Evolutionary conservation across 1,284 basidiomycete genomes (phyloP).

Genomic region (Ceratobasidium papillatum): DNA sequence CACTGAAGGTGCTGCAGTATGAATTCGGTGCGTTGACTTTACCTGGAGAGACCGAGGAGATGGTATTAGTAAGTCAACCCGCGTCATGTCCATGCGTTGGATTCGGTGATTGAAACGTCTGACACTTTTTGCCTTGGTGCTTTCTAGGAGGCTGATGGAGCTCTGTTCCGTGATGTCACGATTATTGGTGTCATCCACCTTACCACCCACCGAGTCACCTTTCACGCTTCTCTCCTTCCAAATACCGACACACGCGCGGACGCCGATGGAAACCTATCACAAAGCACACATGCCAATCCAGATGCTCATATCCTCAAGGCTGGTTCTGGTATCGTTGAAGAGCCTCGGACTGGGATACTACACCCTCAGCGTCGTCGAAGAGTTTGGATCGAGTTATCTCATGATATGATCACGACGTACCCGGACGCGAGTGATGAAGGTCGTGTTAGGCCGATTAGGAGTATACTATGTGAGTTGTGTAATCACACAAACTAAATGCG

Average conservation of each 20-base stretch:
- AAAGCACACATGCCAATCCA: conserved; percentile 48
- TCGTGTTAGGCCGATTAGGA: conserved; percentile 62
- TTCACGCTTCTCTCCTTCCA: conserved; percentile 67
- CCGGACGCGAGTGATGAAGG: conserved; percentile 65
- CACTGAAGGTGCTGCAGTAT: conserved; percentile 23
- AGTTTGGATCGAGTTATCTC: conserved; percentile 71
- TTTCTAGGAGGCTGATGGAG: conserved; percentile 16
- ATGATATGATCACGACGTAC: conserved; percentile 69
- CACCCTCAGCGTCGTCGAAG: not conserved
- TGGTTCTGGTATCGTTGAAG: conserved; percentile 63
- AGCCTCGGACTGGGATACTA: conserved; percentile 16
- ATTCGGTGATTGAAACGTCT: not conserved
- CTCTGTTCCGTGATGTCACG: conserved; percentile 39
- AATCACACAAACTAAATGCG: conserved; percentile 19
- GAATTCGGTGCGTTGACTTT: conserved; percentile 27
- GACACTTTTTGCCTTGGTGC: not conserved
- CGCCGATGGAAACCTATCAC: not conserved
- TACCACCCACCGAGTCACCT: conserved; percentile 70
- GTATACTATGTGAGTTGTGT: conserved; percentile 60
- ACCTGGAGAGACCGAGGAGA: conserved; percentile 28
- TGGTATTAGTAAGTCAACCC: not conserved
- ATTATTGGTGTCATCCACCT: conserved; percentile 68
- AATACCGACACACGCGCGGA: not conserved
- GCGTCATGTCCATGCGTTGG: not conserved
- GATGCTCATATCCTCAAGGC: conserved; percentile 54